phyloP scores from a whole-genome alignment of 2,329 filamentous ascomycete genomes.

The Coniochaeta prunicola region DNA sequence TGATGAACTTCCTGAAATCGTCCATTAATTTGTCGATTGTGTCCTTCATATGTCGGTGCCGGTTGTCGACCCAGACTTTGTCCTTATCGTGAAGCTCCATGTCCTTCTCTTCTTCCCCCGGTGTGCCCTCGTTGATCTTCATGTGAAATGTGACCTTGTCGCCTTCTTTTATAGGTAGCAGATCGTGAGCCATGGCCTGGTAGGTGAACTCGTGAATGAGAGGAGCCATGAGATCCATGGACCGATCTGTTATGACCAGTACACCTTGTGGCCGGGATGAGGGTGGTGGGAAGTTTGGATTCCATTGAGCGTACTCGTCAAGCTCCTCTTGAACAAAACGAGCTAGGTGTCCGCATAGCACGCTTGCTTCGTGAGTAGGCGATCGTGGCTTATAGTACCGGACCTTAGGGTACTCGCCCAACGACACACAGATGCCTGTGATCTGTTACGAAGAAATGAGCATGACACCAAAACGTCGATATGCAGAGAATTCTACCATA shows the following conservation, averaged over 20 bases:
- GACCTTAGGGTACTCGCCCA: conserved; percentile 92
- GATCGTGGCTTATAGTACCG: conserved; percentile 77
- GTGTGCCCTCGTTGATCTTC: conserved; percentile 64
- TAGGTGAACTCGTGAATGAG: conserved; percentile 96
- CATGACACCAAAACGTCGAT: background rate
- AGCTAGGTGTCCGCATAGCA: conserved; percentile 81
- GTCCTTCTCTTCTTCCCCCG: conserved; percentile 72
- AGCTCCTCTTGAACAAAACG: conserved; percentile 88
- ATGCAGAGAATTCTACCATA: background rate
- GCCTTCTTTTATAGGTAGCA: conserved; percentile 79
- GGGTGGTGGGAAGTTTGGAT: conserved; percentile 77
- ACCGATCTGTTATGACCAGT: conserved; percentile 81
- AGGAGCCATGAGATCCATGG: conserved; percentile 86
- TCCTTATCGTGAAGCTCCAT: conserved; percentile 89
- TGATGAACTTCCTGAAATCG: conserved; percentile 88
- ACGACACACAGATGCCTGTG: conserved; percentile 76
- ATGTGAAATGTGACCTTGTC: conserved; percentile 86
- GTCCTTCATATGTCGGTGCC: conserved; percentile 96
- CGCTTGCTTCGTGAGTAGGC: conserved; percentile 76
- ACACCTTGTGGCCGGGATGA: conserved; percentile 71
- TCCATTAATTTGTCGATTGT: conserved; percentile 88
- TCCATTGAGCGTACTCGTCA: conserved; percentile 79
- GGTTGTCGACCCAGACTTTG: conserved; percentile 89
- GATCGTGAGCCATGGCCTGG: conserved; percentile 94
- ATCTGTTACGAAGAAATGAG: conserved; percentile 45